Evolutionary conservation across 352 stramenopile species (phyloP), one percentile per base, ranked within the genome.

Genomic region (Phytophthora syringae): DNA sequence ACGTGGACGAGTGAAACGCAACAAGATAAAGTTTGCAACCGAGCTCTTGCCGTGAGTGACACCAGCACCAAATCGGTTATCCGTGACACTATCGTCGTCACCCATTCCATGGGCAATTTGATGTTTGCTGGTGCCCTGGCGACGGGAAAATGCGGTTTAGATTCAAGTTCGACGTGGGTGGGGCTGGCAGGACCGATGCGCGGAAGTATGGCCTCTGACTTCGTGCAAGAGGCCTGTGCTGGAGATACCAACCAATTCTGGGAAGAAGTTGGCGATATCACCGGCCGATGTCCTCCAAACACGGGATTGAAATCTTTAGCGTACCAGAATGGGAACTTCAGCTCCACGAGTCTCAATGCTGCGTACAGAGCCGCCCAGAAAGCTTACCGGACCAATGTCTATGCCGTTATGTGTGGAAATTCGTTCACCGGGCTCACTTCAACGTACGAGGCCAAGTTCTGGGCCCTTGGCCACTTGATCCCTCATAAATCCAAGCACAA

Each of bases 331-430:
- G 69, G 47, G 7, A 52, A 37, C 2, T 77, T 71, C 47, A 59
- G 42, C 27, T 56, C 67, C 1, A 12, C 49, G 2, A 43, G 44
- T 3, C 24, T 75, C 22, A 56, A 70, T 34, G 61, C 50, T 0
- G 58, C 50, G 13, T 80, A 80, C 39, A 30, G 28, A 24, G 72
- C 60, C 1, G 69, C 66, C 2, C 72, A 77, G 13, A 42, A 52
- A 18, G 59, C 42, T 7, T 75, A 77, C 52, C 66, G 51, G 11
- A 53, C 58, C 22, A 55, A 76, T 34, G 52, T 77, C 9, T 61
- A 42, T 4, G 65, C 62, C 1, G 52, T 67, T 5, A 74, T 83
- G 40, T 88, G 79, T 37, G 64, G 79, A 16, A 54, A 42, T 39
- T 45, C 25, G 10, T 72, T 70, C 42, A 40, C 44, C 2, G 73